phyloP scores from a whole-genome alignment of 176 grass and related monocot genomes.

The Chloris gayana region DNA sequence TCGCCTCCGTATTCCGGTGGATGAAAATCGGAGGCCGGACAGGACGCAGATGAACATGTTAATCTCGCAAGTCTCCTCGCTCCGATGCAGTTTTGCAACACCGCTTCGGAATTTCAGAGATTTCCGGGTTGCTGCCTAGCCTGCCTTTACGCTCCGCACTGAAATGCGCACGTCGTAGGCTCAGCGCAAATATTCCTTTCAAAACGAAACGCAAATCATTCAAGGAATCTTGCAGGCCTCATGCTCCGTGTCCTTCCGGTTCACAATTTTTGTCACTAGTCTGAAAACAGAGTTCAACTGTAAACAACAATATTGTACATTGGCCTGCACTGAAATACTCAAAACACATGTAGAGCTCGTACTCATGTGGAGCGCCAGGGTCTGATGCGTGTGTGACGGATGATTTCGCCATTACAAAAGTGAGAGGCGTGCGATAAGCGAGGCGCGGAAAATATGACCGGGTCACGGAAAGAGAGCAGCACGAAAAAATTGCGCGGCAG shows the following conservation, averaged over 20 bases:
- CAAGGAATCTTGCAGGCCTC: neutral
- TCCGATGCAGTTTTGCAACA: no score
- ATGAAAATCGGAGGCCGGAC: no score
- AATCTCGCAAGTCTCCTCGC: no score
- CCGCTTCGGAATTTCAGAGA: no score
- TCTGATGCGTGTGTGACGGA: neutral
- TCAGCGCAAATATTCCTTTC: neutral
- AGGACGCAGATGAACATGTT: no score
- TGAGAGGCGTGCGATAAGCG: neutral
- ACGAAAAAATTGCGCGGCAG: neutral
- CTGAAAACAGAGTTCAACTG: neutral
- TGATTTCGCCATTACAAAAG: neutral
- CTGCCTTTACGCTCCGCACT: no score
- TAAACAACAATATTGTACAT: neutral
- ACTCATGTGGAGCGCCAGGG: neutral
- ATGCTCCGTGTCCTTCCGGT: neutral
- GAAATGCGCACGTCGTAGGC: no score
- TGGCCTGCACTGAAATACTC: neutral
- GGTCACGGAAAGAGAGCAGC: neutral
- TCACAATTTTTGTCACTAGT: neutral
- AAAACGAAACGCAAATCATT: no score
- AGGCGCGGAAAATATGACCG: neutral
- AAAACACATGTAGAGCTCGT: neutral
- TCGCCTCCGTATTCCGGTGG: no score
- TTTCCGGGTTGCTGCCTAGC: no score